A percentile compares a stretch with the other conserved stretches of the same genome.
Evolutionary conservation across 768 basidiomycete genomes (phyloP).

Genomic region (Phanerochaete carnosa): DNA sequence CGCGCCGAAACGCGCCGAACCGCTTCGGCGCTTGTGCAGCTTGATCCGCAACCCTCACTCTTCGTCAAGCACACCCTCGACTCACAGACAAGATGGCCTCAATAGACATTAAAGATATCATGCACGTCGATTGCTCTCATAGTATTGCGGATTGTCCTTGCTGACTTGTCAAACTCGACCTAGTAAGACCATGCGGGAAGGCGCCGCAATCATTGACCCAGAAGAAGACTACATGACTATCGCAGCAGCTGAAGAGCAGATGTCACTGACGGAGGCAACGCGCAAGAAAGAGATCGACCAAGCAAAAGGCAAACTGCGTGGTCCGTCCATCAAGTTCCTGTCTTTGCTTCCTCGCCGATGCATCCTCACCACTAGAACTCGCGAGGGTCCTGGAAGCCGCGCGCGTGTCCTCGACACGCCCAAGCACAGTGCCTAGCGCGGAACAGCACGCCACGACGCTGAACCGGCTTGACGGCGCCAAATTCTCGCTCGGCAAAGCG

Average conservation of each 20-base stretch:
- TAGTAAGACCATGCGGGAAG: conserved; percentile 67
- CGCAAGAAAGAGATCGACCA: conserved; percentile 70
- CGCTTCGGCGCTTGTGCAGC: neutral
- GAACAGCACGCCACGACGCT: conserved; percentile 57
- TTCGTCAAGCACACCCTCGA: neutral
- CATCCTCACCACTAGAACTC: conserved; percentile 45
- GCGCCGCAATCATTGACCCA: conserved; percentile 72
- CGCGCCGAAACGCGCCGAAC: neutral
- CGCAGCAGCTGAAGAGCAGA: conserved; percentile 67
- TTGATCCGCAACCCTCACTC: neutral
- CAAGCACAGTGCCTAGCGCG: conserved; percentile 64
- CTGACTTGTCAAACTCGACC: neutral
- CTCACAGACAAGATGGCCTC: conserved; percentile 14
- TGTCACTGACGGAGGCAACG: conserved; percentile 51
- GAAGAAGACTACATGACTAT: conserved; percentile 79
- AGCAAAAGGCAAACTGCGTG: conserved; percentile 60
- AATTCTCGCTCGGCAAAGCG: conserved; percentile 66
- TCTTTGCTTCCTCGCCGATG: neutral
- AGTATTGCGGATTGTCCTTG: neutral
- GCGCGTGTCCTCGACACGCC: conserved; percentile 66
- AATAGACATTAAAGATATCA: conserved; percentile 22
- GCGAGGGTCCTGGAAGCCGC: conserved; percentile 65
- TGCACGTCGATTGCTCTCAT: conserved; percentile 9
- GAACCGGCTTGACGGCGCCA: conserved; percentile 62
- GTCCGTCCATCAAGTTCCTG: conserved; percentile 30